phyloP scores from a whole-genome alignment of 495 filamentous ascomycete species.

The Aspergillus sclerotiicarbonarius region DNA sequence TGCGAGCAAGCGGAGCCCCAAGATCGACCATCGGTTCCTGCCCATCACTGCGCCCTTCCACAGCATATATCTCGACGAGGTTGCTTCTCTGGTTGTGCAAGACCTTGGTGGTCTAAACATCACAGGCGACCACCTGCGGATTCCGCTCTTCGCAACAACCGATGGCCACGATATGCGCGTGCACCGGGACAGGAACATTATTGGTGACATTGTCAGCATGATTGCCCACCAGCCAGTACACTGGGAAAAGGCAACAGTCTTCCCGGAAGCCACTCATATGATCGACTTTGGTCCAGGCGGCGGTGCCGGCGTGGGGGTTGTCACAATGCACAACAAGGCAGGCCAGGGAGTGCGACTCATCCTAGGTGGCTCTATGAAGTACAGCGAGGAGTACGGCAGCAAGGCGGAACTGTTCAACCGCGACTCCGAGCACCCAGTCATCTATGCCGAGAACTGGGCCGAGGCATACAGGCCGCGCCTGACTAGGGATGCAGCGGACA shows the following conservation, averaged over 20 bases:
- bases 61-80: neutral
- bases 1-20: neutral
- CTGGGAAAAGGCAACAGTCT: neutral
- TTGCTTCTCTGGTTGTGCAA: neutral
- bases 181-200: neutral
- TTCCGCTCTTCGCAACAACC: neutral
- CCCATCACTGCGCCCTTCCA: slow-evolving; percentile 6
- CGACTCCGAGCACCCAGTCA: neutral
- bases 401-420: neutral
- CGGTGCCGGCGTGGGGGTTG: neutral
- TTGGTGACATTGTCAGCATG: neutral
- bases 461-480: neutral
- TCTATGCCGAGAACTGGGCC: neutral
- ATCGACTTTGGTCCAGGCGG: neutral
- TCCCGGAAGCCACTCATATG: neutral
- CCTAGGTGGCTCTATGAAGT: neutral
- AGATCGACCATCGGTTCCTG: slow-evolving; percentile 3
- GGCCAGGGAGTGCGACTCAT: neutral
- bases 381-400: neutral
- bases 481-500: neutral
- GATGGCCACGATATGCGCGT: neutral
- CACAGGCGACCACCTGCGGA: neutral
- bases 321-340: neutral
- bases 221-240: slow-evolving; percentile 5
- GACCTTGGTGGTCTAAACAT: neutral